Conservation (phyloP, 495 filamentous ascomycete genomes). For the Elasticomyces elasticus region DNA sequence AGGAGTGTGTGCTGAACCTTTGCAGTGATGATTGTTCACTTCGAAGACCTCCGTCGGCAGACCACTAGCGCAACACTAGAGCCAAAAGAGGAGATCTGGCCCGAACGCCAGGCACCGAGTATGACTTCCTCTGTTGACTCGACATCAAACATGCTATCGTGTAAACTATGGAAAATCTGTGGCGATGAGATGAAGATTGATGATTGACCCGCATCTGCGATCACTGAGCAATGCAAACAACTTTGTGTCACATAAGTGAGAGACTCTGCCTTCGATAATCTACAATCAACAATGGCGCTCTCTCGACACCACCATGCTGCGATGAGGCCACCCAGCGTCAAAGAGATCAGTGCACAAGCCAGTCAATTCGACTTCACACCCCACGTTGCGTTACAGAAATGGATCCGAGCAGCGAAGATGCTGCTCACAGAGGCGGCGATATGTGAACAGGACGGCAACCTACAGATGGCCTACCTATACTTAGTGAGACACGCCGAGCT, state of each 20-base stretch:
- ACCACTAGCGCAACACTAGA: no score
- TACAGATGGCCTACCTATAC: slow-evolving; percentile 77
- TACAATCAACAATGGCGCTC: slow-evolving; percentile 5
- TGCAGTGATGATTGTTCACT: background rate
- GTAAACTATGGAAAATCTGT: no score
- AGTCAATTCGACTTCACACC: slow-evolving; percentile 70
- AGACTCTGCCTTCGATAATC: no score
- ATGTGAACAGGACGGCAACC: slow-evolving; percentile 76
- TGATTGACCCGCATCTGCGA: no score
- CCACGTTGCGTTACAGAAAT: slow-evolving; percentile 61
- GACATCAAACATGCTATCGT: no score
- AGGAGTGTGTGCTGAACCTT: background rate
- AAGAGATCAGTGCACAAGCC: slow-evolving; percentile 61
- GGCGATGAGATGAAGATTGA: no score
- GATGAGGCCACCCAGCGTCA: slow-evolving; percentile 52
- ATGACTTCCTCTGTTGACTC: no score
- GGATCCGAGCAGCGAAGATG: slow-evolving; percentile 67
- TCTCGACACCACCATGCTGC: slow-evolving; percentile 8
- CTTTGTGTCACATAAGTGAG: no score
- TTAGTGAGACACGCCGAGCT: slow-evolving; percentile 73
- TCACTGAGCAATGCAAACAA: no score
- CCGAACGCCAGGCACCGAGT: no score
- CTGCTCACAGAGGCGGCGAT: slow-evolving; percentile 61
- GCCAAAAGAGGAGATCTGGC: no score
- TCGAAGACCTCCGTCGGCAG: background rate